Base-by-base conservation (phyloP, 73 alveolate species). In the Symbiodinium natans region DNA sequence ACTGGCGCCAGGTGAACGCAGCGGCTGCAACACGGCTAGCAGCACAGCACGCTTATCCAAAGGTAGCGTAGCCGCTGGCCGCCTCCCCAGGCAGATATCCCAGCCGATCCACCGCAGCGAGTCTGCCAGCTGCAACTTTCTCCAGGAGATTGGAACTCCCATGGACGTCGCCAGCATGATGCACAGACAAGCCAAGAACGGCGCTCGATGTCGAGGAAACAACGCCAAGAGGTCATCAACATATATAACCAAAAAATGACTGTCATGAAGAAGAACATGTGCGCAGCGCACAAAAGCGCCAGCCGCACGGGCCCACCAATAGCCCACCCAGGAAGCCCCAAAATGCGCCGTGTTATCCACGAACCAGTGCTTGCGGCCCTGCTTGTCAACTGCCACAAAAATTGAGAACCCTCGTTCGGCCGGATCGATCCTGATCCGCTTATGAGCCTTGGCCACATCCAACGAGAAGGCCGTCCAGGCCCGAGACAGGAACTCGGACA, bases 281-380 rank as follows among this genome's bases (percentile, higher is more conserved):
- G 46, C 68, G 7, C 13, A 25, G 29, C 95, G 85, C n/a, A 63
- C 43, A 83, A 2, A 63, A 13, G 73, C 95, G 1, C 41, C 95
- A 25, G 83, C 95, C 19, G 42, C 86, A 19, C 86, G 27, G 43
- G 63, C 11, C 83, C 82, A 88, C 95, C 95, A 88, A 33, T 59
- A 88, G 15, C 48, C 68, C 1, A 73, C 71, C 95, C 95, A 88
- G 19, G 46, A 4, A 8, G 41, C 38, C 8, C 95, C 95, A 5
- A 88, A 88, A 46, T 59, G 86, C 56, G 38, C 3, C 23, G 56
- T 54, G 38, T 59, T 3, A 17, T 23, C 27, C 0, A 1, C 17
- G 0, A 15, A 0, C 94, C 82, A 46, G 5, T 33, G 36, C 34
- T 7, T 52, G 19, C 2, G 29, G 34, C 93, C 93, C 29, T 40